Base-by-base conservation (phyloP, 2,329 filamentous ascomycete species). In the Trichophyton verrucosum region DNA sequence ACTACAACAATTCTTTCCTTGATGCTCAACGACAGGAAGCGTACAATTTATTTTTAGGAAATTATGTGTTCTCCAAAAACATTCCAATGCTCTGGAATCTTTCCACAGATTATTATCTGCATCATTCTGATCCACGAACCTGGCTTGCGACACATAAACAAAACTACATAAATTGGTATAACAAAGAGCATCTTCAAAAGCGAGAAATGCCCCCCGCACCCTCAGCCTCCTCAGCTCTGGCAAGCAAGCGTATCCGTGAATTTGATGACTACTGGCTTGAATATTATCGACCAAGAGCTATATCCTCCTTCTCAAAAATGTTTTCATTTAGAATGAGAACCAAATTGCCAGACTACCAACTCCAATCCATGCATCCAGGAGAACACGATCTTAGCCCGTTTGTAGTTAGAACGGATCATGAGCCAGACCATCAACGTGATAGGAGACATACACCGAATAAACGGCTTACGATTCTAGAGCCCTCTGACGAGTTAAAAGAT, bases 11-110 rank as follows among this genome's bases (percentile, higher is more conserved):
- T 70, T 95, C 92, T 0, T 99, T 99, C 72, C 82, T 99, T 7
- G 94, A 99, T 72, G 91, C 88, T n/a, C 94, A 99, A 71, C 85
- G 94, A 36, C 94, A 99, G 74, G 94, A 99, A 74, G 94, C 94
- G 0, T 97, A 97, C 74, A 99, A 99, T 67, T 79, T 99, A 8
- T 99, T 99, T 70, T 81, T 99, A 1, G 94, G 94, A 5, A 96
- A 97, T 70, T 99, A 99, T 72, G 89, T 91, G 58, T 97, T 91
- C 70, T 77, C 82, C 0, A 85, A 90, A 65, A 91, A 89, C 0
- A 87, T 95, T 70, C 94, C 94, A 0, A 92, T 97, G 89, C 80
- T 99, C 1, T 99, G 94, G 94, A 94, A 99, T 70, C 80, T 99
- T 6, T 81, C 87, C 2, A 96, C 91, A 2, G 94, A 99, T 71